Conservation (phyloP, 169 alveolate genomes). For the Plasmodium relictum region DNA sequence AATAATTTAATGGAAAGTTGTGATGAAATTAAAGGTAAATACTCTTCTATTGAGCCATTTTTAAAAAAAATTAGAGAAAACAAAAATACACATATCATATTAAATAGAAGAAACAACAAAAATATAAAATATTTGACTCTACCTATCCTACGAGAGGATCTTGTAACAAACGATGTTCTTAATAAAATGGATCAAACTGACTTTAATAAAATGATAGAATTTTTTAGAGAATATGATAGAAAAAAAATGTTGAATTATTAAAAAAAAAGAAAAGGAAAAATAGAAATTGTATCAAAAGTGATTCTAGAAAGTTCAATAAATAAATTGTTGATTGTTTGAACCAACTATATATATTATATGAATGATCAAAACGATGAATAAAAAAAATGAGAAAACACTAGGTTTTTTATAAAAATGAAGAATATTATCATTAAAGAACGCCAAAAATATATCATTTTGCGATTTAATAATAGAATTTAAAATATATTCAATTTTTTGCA, state of each 20-base stretch:
- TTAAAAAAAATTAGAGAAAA: constrained; percentile 70
- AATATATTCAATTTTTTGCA: too few species aligned
- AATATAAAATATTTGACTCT: constrained; percentile 51
- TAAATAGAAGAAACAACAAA: constrained; percentile 59
- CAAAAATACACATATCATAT: constrained; percentile 60
- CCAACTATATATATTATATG: too few species aligned
- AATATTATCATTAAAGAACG: too few species aligned
- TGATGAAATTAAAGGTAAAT: constrained; percentile 41
- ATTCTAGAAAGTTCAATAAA: too few species aligned
- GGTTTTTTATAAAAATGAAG: too few species aligned
- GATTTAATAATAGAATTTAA: too few species aligned
- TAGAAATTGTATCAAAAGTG: too few species aligned
- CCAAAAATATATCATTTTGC: too few species aligned
- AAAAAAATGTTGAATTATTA: constrained; percentile 17
- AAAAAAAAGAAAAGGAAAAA: not conserved
- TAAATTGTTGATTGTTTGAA: too few species aligned
- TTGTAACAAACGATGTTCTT: constrained; percentile 32
- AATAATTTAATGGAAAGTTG: constrained; percentile 57
- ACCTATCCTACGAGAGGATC: constrained; percentile 68
- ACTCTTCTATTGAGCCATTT: constrained; percentile 41
- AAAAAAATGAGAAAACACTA: too few species aligned
- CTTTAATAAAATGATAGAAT: constrained; percentile 55
- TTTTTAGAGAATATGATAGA: constrained; percentile 66
- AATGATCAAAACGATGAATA: too few species aligned
- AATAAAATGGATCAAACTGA: constrained; percentile 58